Conservation (phyloP, 306 rosid species). For the Pyrus pyrifolia region DNA sequence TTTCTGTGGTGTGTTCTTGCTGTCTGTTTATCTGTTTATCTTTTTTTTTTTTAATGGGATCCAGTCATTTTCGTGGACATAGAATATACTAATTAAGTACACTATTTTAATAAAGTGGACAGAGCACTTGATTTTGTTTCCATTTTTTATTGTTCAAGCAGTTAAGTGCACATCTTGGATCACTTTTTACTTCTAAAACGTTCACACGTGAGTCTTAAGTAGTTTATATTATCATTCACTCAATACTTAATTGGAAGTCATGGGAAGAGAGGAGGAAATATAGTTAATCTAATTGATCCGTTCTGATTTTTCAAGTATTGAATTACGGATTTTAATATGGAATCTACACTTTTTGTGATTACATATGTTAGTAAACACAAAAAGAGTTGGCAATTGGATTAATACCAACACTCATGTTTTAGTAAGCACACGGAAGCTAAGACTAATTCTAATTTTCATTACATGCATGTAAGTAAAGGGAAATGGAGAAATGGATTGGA, state of each 20-base stretch:
- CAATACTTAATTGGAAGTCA: not conserved
- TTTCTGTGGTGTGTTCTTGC: not conserved
- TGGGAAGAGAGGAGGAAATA: not conserved
- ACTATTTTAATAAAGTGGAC: not conserved
- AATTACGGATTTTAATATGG: no score
- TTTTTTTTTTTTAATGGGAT: not conserved
- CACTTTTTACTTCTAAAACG: not conserved
- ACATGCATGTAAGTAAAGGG: no score
- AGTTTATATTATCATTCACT: not conserved
- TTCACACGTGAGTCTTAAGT: not conserved
- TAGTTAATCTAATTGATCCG: no score
- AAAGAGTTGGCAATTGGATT: no score
- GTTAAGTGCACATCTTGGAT: not conserved
- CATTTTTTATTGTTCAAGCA: not conserved
- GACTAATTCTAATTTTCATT: not conserved
- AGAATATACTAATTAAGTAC: not conserved
- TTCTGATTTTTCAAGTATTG: no score
- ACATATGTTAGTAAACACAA: no score
- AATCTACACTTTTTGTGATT: no score
- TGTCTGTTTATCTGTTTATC: not conserved
- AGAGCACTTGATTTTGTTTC: not conserved
- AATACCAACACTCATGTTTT: no score
- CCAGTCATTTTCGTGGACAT: constrained; percentile 3
- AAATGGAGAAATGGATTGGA: not conserved
- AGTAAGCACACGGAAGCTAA: not conserved